Base-by-base conservation (phyloP, 768 basidiomycete species). In the Hebeloma cylindrosporum region DNA sequence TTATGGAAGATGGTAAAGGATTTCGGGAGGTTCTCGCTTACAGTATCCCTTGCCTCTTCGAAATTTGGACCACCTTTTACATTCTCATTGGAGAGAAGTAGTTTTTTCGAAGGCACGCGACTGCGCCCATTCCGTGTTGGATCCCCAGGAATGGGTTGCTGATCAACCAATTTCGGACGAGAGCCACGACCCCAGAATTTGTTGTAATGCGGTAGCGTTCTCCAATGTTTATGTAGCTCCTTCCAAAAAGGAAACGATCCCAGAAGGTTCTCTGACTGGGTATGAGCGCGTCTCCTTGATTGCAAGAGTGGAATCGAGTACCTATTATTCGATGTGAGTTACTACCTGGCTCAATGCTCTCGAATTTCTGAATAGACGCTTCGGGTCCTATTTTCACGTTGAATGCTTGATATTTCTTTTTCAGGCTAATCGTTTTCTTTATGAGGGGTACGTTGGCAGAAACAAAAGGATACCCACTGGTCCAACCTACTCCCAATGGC, bases 231-330 rank as follows among this genome's bases (percentile, higher is more conserved):
- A 25, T 49, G 48, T 3, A 43, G 25, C 3, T 37, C 26, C 21
- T 43, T 49, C 48, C 48, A 49, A 10, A 43, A 45, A 6, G 45
- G 37, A 28, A 39, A 43, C n/a, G 13, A 5, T 6, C 11, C 40
- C 7, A 33, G 21, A 14, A 35, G 16, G n/a, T 22, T 22, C 17
- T 40, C 27, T 34, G 4, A 46, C 2, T 10, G 14, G 10, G 4
- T n/a, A 10, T 45, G 7, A 34, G 21, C 17, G 14, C 16, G 21
- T 7, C n/a, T n/a, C n/a, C n/a, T n/a, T n/a, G n/a, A n/a, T n/a
- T n/a, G n/a, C n/a, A n/a, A n/a, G n/a, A n/a, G n/a, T n/a, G n/a
- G n/a, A n/a, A n/a, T n/a, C n/a, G n/a, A n/a, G n/a, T n/a, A n/a
- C n/a, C n/a, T n/a, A n/a, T n/a, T n/a, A n/a, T n/a, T n/a, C n/a